Conservation (phyloP, 2,329 filamentous ascomycete species). For the Pleoardoris graminearum region DNA sequence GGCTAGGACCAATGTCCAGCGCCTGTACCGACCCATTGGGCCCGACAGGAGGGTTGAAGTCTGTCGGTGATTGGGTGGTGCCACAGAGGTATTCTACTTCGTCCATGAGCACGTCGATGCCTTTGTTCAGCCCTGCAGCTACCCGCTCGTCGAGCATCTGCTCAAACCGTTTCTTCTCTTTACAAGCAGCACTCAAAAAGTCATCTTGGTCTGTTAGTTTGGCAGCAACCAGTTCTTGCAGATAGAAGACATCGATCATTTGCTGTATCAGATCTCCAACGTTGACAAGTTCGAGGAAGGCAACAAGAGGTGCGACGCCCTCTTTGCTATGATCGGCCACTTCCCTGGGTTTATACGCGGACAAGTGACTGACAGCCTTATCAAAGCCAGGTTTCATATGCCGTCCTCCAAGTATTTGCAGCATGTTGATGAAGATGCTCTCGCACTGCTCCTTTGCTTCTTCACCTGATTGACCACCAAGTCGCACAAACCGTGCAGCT, state of each 20-base stretch:
- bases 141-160: constrained; percentile 98
- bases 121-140: constrained; percentile 92
- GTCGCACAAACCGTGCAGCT: constrained; percentile 76
- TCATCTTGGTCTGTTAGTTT: constrained; percentile 90
- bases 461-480: constrained; percentile 78
- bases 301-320: constrained; percentile 87
- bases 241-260: constrained; percentile 98
- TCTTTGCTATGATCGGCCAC: constrained; percentile 70
- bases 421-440: constrained; percentile 80
- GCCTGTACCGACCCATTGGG: constrained; percentile 39
- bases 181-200: constrained; percentile 86
- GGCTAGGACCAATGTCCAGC: constrained; percentile 71
- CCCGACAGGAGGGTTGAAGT: constrained; percentile 76
- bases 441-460: constrained; percentile 88
- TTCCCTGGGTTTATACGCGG: constrained; percentile 86
- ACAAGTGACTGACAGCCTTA: constrained; percentile 87
- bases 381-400: constrained; percentile 95
- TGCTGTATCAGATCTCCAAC: constrained; percentile 97
- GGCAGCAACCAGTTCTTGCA: constrained; percentile 83
- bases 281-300: constrained; percentile 95
- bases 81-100: constrained; percentile 95
- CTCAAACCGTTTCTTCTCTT: constrained; percentile 98
- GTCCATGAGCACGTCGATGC: constrained; percentile 97
- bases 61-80: constrained; percentile 80
- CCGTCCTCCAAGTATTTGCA: constrained; percentile 80